phyloP scores from a whole-genome alignment of 805 yeast species.

The Yamadazyma insecticola region DNA sequence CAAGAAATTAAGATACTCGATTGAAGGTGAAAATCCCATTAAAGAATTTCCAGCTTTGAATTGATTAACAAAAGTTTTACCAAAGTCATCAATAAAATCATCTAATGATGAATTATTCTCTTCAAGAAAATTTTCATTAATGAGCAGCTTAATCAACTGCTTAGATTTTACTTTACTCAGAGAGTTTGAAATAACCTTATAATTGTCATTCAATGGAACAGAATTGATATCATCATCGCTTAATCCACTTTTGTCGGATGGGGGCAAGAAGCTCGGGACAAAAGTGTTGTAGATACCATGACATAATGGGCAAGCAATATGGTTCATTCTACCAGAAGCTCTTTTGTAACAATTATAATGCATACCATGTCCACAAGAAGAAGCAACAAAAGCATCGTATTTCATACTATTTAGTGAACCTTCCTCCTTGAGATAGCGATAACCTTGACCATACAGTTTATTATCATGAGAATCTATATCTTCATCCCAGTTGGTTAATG shows the following conservation, averaged over 20 bases:
- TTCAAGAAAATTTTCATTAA: constrained; percentile 10
- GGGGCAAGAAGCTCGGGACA: constrained; percentile 38
- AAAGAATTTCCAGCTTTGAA: background rate
- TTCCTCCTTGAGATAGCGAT: constrained; percentile 10
- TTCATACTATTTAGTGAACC: constrained; percentile 3
- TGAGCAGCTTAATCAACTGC: constrained; percentile 17
- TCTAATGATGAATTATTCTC: constrained; percentile 5
- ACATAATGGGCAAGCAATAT: constrained; percentile 49
- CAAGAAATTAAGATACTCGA: constrained; percentile 15
- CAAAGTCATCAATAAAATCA: constrained; percentile 14
- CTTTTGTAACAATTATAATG: constrained; percentile 43
- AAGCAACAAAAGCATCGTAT: constrained; percentile 24
- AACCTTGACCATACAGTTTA: constrained; percentile 12
- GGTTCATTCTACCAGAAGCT: constrained; percentile 14
- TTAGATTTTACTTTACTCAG: constrained; percentile 24
- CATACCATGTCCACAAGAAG: constrained; percentile 52
- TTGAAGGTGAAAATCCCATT: constrained; percentile 2
- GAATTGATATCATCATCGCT: constrained; percentile 6
- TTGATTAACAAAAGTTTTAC: constrained; percentile 8
- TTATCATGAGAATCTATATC: constrained; percentile 12
- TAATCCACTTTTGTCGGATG: constrained; percentile 17
- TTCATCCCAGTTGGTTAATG: constrained; percentile 21
- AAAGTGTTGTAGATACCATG: constrained; percentile 40
- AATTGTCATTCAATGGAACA: constrained; percentile 11
- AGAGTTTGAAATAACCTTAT: constrained; percentile 18